Base-by-base conservation (phyloP, 2,329 filamentous ascomycete genomes). In the Mariannaea elegans region DNA sequence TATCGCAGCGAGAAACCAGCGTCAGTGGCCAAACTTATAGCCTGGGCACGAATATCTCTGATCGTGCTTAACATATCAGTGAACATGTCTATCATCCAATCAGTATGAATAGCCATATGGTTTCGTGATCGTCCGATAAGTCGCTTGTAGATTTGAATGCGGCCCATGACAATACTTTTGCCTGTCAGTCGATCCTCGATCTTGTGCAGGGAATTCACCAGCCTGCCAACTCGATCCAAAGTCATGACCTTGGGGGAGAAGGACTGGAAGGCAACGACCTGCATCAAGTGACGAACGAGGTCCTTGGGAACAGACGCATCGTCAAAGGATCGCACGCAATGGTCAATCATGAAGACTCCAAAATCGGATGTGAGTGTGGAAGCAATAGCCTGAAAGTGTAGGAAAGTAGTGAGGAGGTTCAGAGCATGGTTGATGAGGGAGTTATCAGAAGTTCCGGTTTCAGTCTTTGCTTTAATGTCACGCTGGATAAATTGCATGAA, bases 31-130 rank as follows among this genome's bases (percentile, higher is more conserved):
- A 95, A 82, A 23, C 85, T 81, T 48, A 98, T 89, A 2, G 94
- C 93, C 41, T 89, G 86, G 5, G 81, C 80, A 45, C 92, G 86
- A 44, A 94, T 90, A 38, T 97, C 93, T 68, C 89, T 90, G 47
- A 93, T 80, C 29, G 80, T 87, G 74, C 92, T 93, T 36, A 97
- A 82, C 82, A 97, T 89, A 48, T 93, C 92, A 18, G 87, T 87
- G 64, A 98, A 88, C 18, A 97, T 80, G 73, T 96, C 90, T 50
- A 90, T 84, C 47, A 97, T 81, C 94, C 95, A 99, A 59, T 92
- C 84, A 3, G 85, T 81, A 55, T 93, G 87, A 21, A 83, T 78
- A 14, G 88, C 77, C 89, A 99, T 97, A 19, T 87, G 80, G 16
- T 81, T 76, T 49, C 85, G 89, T 4, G 88, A 86, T 75, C 96